Evolutionary conservation across 2,329 filamentous ascomycete species (phyloP), one percentile per base, ranked within the genome.

Genomic region (Colletotrichum tofieldiae): DNA sequence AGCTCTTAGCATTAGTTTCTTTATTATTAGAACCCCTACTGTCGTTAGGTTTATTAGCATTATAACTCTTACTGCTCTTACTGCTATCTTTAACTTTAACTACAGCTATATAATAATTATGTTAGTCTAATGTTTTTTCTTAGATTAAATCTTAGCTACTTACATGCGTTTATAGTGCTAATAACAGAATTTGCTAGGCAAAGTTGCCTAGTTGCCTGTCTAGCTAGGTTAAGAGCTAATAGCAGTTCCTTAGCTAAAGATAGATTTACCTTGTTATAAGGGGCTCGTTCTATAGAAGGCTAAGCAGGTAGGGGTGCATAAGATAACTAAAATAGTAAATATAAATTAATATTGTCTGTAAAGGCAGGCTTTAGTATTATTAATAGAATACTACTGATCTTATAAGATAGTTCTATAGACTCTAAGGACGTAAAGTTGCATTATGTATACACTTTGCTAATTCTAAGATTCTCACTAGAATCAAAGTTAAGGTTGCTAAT

Each of bases 301-400:
- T 54, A 2, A 35, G 45, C 12, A 54, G 49, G 8, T 43, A 29
- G 3, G 3, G 47, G 47, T 54, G 23, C 32, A 6, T 3, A 63
- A 63, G 35, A 23, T 3, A 29, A 51, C 60, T 4, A n/a, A 23
- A 39, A 63, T 63, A 2, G 18, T 3, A 5, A 64, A 26, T 3
- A 37, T 35, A 2, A 54, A 1, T 54, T 64, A 3, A 32, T 55
- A 39, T 43, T 1, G 2, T 47, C 26, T 32, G 18, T 8, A 32
- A 23, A 55, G 37, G 16, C 55, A 55, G 49, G 49, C 35, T 64
- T 64, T 14, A 9, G 18, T 6, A 32, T 63, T 63, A 1, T 47
- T 20, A 5, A 41, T 54, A 23, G 12, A 3, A 54, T 45, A 64
- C 26, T 9, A 55, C 5, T 1, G 5, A 55, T 64, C 49, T 45